These are phyloP conservation scores for Auricularia cornea DNA, from an alignment of 768 basidiomycete species.

Conservation along the genomic window DNA sequence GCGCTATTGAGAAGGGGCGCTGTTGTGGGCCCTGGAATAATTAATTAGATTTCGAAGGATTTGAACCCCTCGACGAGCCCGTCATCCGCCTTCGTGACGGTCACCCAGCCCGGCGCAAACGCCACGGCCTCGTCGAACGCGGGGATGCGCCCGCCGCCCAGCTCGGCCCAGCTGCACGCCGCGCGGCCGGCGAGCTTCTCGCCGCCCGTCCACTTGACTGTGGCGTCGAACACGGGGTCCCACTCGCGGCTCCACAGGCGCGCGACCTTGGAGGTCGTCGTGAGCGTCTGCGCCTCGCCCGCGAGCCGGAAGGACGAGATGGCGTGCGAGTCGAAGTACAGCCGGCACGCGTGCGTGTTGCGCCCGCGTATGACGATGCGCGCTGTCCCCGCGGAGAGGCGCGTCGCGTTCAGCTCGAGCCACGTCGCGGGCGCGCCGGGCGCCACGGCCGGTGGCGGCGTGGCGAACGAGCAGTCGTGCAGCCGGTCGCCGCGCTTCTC, in stretches of 20 bases:
- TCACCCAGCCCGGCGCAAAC: slow-evolving; percentile 62
- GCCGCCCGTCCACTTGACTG: slow-evolving; percentile 38
- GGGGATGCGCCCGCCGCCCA: slow-evolving; percentile 45
- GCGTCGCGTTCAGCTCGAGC: slow-evolving; percentile 35
- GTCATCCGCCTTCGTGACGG: slow-evolving; percentile 45
- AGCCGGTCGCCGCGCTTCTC: slow-evolving; percentile 26
- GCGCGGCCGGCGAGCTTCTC: slow-evolving; percentile 34
- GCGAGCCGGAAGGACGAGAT: slow-evolving; percentile 35
- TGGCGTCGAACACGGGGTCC: slow-evolving; percentile 44
- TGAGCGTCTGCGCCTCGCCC: slow-evolving; percentile 21
- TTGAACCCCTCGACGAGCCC: slow-evolving; percentile 50
- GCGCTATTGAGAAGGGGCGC: too few relatives aligned
- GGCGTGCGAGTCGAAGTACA: slow-evolving; percentile 45
- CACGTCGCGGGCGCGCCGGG: slow-evolving; percentile 21
- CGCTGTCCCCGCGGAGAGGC: slow-evolving; percentile 38
- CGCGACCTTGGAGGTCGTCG: slow-evolving; percentile 30
- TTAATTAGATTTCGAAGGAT: slow-evolving; percentile 24
- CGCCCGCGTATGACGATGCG: slow-evolving; percentile 41
- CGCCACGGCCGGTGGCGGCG: slow-evolving; percentile 30
- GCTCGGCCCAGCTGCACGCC: slow-evolving; percentile 63
- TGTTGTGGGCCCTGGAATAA: too few relatives aligned
- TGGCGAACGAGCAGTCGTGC: slow-evolving; percentile 41
- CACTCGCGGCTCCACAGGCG: slow-evolving; percentile 57
- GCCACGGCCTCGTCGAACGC: slow-evolving; percentile 58
- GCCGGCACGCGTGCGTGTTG: slow-evolving; percentile 56